Base-by-base conservation (phyloP, 352 stramenopile genomes). In the Pythium graminicola region DNA sequence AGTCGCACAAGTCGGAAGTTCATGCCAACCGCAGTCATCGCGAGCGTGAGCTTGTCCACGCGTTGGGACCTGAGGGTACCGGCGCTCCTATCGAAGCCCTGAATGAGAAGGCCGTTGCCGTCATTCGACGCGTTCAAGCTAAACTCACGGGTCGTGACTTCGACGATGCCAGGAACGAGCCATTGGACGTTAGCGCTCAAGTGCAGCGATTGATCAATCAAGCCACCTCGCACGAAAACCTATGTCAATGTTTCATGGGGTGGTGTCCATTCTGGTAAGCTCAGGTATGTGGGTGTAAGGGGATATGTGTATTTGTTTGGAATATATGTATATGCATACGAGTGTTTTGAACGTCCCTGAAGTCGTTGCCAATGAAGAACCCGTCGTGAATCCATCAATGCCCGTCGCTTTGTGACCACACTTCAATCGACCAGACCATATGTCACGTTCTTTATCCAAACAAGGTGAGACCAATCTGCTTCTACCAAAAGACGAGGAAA, bases 111-210 rank as follows among this genome's bases (percentile, higher is more conserved):
- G 95, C 95, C 0, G 78, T 98, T 16, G 95, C 95, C 9, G 96
- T 99, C 39, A 98, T 99, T 64, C 76, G 85, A 38, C 88, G 97
- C n/a, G 95, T 99, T 33, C 95, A 99, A 62, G 93, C 98, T 52
- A 99, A 99, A 69, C 84, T 99, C 23, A 98, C 90, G 8, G 97
- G 97, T 4, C 94, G 94, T 10, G 97, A 99, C 70, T 99, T 99
- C 64, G 80, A 91, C 52, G 72, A 84, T 23, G 69, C 75, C 35
- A 39, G 31, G 33, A 62, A 69, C 8, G 78, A 91, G 40, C 79
- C 81, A 26, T 67, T 93, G 0, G 75, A 87, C 41, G 82, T 93
- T 43, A 74, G 72, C 31, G 80, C 78, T 22, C 82, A 93, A 51
- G 82, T 99, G 20, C 92, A 99, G 70, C 81, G 93, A 8, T 84